Percentiles rank a stretch among this genome's conserved stretches.
These are phyloP conservation scores for Paramecium sexaurelia DNA, from an alignment of 73 alveolate species.

Conservation along the genomic window DNA sequence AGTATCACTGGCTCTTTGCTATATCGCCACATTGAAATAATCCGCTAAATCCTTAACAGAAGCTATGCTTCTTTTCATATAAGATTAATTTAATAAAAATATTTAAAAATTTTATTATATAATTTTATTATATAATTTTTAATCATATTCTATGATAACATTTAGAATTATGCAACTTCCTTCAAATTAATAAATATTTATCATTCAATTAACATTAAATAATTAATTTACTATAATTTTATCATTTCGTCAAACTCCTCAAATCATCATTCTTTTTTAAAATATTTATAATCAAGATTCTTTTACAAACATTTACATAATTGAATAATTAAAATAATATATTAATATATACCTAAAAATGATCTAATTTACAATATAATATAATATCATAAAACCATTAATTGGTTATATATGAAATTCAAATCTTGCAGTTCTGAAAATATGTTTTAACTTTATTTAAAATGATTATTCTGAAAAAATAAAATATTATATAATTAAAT, in stretches of 20 bases:
- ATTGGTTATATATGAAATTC: background rate
- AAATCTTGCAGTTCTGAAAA: background rate
- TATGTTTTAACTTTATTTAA: background rate
- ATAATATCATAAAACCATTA: background rate
- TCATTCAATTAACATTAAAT: too few species aligned
- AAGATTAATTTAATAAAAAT: background rate
- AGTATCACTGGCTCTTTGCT: conserved; percentile 16
- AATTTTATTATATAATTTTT: background rate
- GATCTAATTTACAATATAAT: too few species aligned
- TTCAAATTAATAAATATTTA: too few species aligned
- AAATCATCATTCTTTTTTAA: too few species aligned
- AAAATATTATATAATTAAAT: background rate
- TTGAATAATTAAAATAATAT: too few species aligned
- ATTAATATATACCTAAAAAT: too few species aligned
- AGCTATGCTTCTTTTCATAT: conserved; percentile 48
- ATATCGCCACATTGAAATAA: background rate
- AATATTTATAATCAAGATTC: too few species aligned
- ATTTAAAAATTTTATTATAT: background rate
- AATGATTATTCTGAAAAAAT: background rate
- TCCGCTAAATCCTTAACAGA: conserved; percentile 41
- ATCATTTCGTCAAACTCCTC: too few species aligned
- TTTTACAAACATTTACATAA: too few species aligned
- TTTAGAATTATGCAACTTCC: too few species aligned
- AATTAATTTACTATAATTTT: too few species aligned
- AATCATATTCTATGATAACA: background rate